A percentile compares a stretch with the other conserved stretches of the same genome.
Conservation (phyloP, 176 grass and related monocot genomes). For the Secale cereale region DNA sequence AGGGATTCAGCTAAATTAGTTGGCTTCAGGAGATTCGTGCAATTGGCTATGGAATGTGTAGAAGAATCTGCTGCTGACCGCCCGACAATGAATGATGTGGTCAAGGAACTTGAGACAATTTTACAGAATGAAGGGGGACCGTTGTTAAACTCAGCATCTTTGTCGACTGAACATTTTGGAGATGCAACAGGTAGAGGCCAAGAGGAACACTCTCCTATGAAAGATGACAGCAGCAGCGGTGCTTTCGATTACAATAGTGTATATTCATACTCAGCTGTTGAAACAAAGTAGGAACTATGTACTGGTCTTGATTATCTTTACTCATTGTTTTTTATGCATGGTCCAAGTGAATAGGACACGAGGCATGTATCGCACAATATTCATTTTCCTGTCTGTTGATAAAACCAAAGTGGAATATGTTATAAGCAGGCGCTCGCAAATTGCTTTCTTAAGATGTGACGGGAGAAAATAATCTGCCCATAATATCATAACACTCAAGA, state of each 20-base stretch:
- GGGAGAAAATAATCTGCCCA: neutral
- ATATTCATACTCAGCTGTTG: conserved; percentile 41
- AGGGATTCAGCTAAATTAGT: conserved; percentile 37
- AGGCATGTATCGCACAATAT: conserved; percentile 13
- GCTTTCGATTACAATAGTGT: conserved; percentile 51
- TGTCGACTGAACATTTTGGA: conserved; percentile 34
- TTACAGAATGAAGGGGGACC: conserved; percentile 49
- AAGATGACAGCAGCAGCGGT: conserved; percentile 36
- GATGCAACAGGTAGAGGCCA: conserved; percentile 31
- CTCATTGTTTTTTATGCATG: conserved; percentile 5
- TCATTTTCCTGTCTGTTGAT: conserved; percentile 5
- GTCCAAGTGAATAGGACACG: conserved; percentile 7
- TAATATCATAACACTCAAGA: conserved; percentile 8
- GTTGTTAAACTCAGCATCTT: conserved; percentile 31
- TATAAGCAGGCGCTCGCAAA: conserved; percentile 4
- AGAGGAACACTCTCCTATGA: conserved; percentile 32
- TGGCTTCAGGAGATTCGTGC: conserved; percentile 57
- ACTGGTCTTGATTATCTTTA: neutral
- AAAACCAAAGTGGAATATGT: conserved; percentile 10
- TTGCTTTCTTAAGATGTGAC: conserved; percentile 17
- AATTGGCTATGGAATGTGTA: conserved; percentile 60
- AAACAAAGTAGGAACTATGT: conserved; percentile 47
- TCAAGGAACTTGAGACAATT: conserved; percentile 62
- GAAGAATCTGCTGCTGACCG: conserved; percentile 54
- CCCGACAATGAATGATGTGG: conserved; percentile 61